Conservation (phyloP, 495 filamentous ascomycete genomes). For the Xylaria palmicola region DNA sequence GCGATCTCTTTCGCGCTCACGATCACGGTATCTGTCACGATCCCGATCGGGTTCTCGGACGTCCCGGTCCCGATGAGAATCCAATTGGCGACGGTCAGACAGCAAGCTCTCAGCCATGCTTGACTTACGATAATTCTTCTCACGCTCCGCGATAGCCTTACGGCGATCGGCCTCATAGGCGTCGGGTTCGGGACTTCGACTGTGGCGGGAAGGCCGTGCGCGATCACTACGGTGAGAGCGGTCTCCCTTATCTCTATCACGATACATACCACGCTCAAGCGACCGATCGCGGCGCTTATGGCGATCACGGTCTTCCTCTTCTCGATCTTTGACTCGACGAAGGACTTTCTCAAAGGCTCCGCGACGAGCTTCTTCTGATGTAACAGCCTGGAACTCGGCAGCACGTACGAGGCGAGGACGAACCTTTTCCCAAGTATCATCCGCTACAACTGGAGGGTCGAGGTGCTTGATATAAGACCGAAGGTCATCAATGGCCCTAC, state of each 20-base stretch:
- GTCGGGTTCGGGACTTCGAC: conserved; percentile 80
- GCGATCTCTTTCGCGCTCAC: conserved; percentile 27
- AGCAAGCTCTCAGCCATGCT: conserved; percentile 63
- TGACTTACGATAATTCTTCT: conserved; percentile 79
- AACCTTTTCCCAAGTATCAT: conserved; percentile 84
- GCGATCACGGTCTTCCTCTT: conserved; percentile 83
- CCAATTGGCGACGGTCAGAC: conserved; percentile 48
- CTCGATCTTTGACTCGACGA: conserved; percentile 84
- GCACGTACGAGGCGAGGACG: conserved; percentile 72
- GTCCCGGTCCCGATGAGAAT: conserved; percentile 47
- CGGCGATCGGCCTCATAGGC: conserved; percentile 86
- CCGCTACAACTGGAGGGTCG: conserved; percentile 74
- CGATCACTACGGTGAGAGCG: conserved; percentile 59
- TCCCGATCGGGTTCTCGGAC: conserved; percentile 48
- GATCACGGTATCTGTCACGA: conserved; percentile 37
- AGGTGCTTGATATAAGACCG: conserved; percentile 87
- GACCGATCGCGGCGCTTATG: conserved; percentile 60
- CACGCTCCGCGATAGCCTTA: conserved; percentile 81
- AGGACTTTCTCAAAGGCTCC: conserved; percentile 91
- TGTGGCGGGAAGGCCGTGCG: conserved; percentile 52
- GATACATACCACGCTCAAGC: conserved; percentile 57
- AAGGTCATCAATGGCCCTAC: conserved; percentile 79
- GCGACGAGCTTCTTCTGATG: conserved; percentile 76
- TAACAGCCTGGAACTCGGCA: conserved; percentile 78
- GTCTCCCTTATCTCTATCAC: conserved; percentile 60